These are phyloP conservation scores for Talaromyces sp. DNA, from an alignment of 2,329 filamentous ascomycete species.

Conservation along the genomic window DNA sequence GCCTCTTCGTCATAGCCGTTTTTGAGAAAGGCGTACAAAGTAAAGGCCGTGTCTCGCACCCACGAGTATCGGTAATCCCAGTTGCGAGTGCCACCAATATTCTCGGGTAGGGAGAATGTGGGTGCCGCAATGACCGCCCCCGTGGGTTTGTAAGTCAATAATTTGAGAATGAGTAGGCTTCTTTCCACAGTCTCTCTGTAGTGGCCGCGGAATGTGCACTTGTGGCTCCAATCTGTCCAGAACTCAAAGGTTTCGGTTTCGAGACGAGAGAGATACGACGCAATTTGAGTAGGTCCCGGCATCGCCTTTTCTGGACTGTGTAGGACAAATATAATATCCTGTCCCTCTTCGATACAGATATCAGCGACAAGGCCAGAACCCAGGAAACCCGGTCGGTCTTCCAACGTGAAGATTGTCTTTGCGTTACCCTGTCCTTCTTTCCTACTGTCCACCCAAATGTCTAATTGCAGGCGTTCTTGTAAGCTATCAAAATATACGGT, in stretches of 20 bases:
- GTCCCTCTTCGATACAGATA: constrained; percentile 59
- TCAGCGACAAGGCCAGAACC: constrained; percentile 60
- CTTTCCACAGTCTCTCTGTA: constrained; percentile 68
- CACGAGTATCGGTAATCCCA: constrained; percentile 58
- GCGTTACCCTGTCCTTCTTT: constrained; percentile 45
- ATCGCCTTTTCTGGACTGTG: constrained; percentile 57
- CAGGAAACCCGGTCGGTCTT: constrained; percentile 46
- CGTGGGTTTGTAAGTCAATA: constrained; percentile 72
- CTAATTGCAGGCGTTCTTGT: constrained; percentile 58
- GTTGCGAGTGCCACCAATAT: constrained; percentile 59
- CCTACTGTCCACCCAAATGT: constrained; percentile 61
- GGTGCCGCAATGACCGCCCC: constrained; percentile 72
- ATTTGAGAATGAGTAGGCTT: constrained; percentile 68
- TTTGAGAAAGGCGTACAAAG: constrained; percentile 68
- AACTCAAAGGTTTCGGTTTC: constrained; percentile 66
- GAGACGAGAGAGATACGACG: constrained; percentile 52
- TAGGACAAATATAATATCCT: constrained; percentile 64
- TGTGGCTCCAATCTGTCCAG: constrained; percentile 69
- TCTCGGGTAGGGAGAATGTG: constrained; percentile 72
- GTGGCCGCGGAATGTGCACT: constrained; percentile 64
- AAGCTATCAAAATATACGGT: constrained; percentile 59
- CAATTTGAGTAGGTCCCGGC: constrained; percentile 54
- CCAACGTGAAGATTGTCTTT: constrained; percentile 51
- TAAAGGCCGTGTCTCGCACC: constrained; percentile 73
- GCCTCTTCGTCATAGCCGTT: constrained; percentile 72